phyloP scores from a whole-genome alignment of 805 yeast species.

The Wickerhamiella spandovensis region DNA sequence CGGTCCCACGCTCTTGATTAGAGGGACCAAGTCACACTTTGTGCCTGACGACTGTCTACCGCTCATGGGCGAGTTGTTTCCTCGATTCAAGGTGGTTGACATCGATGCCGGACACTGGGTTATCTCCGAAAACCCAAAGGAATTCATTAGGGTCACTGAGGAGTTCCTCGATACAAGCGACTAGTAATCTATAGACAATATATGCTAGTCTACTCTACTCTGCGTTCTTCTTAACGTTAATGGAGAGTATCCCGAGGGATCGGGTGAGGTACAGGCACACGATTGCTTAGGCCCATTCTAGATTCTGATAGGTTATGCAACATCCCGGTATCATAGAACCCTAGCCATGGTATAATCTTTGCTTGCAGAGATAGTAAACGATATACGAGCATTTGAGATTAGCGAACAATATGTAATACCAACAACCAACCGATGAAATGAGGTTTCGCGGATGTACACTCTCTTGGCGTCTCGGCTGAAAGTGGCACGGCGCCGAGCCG shows the following conservation, averaged over 20 bases:
- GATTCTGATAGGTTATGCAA: too few species aligned
- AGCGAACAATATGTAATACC: too few species aligned
- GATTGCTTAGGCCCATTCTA: too few species aligned
- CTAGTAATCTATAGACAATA: not conserved
- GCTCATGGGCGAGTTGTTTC: constrained; percentile 64
- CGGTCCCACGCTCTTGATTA: constrained; percentile 63
- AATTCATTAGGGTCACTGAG: constrained; percentile 47
- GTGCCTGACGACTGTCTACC: constrained; percentile 73
- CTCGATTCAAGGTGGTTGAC: constrained; percentile 58
- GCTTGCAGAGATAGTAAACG: too few species aligned
- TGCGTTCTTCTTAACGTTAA: not conserved
- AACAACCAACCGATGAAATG: too few species aligned
- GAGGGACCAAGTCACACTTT: constrained; percentile 66
- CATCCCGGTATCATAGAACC: too few species aligned
- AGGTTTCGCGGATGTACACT: not conserved
- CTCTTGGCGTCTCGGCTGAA: not conserved
- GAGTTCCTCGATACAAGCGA: constrained; percentile 41
- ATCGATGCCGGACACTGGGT: constrained; percentile 89
- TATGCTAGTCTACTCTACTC: not conserved
- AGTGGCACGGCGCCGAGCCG: not conserved
- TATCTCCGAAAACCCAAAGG: constrained; percentile 72
- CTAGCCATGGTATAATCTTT: too few species aligned
- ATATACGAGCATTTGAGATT: too few species aligned
- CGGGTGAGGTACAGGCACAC: too few species aligned
- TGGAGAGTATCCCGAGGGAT: too few species aligned